Evolutionary conservation across 1,139 yeast species (phyloP).

Genomic region (Magnusiomyces suaveolens): DNA sequence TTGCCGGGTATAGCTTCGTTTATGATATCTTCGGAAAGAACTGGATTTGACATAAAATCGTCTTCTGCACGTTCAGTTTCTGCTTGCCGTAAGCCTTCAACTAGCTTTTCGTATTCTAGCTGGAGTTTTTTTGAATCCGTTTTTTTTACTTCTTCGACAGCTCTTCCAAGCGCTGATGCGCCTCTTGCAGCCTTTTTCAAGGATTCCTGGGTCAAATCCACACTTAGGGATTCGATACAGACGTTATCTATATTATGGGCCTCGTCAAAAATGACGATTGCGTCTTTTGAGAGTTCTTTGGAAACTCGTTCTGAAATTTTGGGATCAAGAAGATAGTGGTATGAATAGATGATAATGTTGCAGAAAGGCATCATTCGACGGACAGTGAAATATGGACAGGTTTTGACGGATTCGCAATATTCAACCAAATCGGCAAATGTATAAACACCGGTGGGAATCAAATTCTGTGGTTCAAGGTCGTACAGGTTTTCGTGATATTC

Average conservation of each 20-base stretch:
- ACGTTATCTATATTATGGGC: conserved; percentile 98
- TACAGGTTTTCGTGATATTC: conserved; percentile 83
- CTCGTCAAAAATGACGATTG: conserved; percentile 92
- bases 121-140: conserved; percentile 78
- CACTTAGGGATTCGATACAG: conserved; percentile 87
- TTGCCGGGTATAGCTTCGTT: conserved; percentile 96
- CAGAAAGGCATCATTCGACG: conserved; percentile 97
- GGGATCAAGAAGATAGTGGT: conserved; percentile 92
- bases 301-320: conserved; percentile 95
- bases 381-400: conserved; percentile 94
- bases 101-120: conserved; percentile 82
- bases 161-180: conserved; percentile 58
- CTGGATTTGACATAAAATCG: conserved; percentile 78
- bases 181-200: conserved; percentile 72
- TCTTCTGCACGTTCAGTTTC: conserved; percentile 71
- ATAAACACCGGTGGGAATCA: conserved; percentile 86
- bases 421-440: conserved; percentile 77
- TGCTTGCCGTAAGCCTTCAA: conserved; percentile 75
- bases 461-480: conserved; percentile 75
- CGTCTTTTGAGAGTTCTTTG: conserved; percentile 79
- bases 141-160: conserved; percentile 76
- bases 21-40: conserved; percentile 70
- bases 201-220: conserved; percentile 79
- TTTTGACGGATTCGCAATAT: conserved; percentile 66
- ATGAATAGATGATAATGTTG: conserved; percentile 88